Evolutionary conservation across 1,139 yeast species (phyloP), one percentile per base, ranked within the genome.

Genomic region (Pneumocystis sp.): DNA sequence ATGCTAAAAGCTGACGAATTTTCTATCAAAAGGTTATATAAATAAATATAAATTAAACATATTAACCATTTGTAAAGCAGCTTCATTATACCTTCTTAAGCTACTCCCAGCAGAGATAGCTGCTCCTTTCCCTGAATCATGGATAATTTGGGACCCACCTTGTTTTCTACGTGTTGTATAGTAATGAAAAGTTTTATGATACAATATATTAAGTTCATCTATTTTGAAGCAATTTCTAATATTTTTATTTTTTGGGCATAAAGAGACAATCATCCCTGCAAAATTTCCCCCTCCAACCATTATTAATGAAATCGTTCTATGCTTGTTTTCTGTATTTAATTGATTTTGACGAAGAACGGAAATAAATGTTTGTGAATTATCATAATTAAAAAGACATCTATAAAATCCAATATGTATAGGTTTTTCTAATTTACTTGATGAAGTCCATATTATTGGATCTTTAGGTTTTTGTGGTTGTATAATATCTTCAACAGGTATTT

Each of bases 271-370:
- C 0, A 96, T 97, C 15, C 95, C 98, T 0, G 97, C 96, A 78
- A 93, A 95, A 76, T 95, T 97, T 59, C 98, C 99, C 63, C 98
- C 97, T 12, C 97, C 97, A 66, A 93, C 83, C 96, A 95, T 89
- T 69, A 93, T 82, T 17, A 93, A 76, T 0, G 96, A 96, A 17
- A 67, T 60, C 7, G 67, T 44, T 31, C 65, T 61, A 19, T 40
- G 45, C 6, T 19, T 45, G 6, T 3, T 42, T 15, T 59, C 19
- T 59, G 40, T 39, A 12, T 59, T 59, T 42, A 42, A 39, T 17
- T 42, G 61, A 15, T 39, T 59, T 59, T 59, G 34, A 50, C 34
- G 34, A 25, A 50, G 57, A 50, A 25, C n/a, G 29, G 61, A 39
- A 39, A 59, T 59, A 31, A 59, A 42, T 39, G 45, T 12, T 15